Evolutionary conservation across 129 eudicot species (phyloP).

Genomic region (Ambrosia artemisiifolia): DNA sequence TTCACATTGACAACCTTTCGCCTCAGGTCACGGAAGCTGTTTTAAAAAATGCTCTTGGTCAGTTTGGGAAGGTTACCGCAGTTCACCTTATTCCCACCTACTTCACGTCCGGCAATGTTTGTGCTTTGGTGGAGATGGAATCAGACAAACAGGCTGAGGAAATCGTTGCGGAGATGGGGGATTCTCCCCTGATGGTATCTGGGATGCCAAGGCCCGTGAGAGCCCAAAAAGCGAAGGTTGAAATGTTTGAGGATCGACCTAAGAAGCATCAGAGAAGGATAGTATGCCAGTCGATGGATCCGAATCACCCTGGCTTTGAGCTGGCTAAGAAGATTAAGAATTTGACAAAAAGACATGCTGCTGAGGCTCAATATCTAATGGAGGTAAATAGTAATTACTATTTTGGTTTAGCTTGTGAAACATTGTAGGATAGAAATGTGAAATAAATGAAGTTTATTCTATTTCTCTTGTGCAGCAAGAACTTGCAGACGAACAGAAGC

Average conservation of each 20-base stretch:
- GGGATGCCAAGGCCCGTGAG: constrained; percentile 97
- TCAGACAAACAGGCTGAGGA: constrained; percentile 39
- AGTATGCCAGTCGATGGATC: constrained; percentile 50
- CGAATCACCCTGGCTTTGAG: constrained; percentile 49
- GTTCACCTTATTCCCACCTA: constrained; percentile 55
- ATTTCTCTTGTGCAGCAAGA: constrained; percentile 43
- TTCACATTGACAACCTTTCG: constrained; percentile 65
- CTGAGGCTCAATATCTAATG: constrained; percentile 46
- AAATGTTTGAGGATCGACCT: constrained; percentile 76
- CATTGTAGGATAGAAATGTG: too few species aligned
- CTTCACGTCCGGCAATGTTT: constrained; percentile 25
- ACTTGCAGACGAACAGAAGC: constrained; percentile 55
- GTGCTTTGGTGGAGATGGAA: constrained; percentile 61
- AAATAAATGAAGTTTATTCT: background rate
- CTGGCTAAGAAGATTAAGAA: constrained; percentile 48
- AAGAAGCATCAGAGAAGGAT: constrained; percentile 45
- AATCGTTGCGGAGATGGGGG: constrained; percentile 28
- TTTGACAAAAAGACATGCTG: constrained; percentile 45
- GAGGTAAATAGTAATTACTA: too few species aligned
- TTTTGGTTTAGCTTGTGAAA: too few species aligned
- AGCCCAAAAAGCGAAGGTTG: constrained; percentile 45
- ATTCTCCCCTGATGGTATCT: constrained; percentile 63
- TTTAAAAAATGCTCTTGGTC: constrained; percentile 55
- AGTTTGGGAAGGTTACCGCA: constrained; percentile 46
- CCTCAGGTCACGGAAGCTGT: constrained; percentile 52